phyloP scores from a whole-genome alignment of 169 alveolate species.

The Theileria parva region DNA sequence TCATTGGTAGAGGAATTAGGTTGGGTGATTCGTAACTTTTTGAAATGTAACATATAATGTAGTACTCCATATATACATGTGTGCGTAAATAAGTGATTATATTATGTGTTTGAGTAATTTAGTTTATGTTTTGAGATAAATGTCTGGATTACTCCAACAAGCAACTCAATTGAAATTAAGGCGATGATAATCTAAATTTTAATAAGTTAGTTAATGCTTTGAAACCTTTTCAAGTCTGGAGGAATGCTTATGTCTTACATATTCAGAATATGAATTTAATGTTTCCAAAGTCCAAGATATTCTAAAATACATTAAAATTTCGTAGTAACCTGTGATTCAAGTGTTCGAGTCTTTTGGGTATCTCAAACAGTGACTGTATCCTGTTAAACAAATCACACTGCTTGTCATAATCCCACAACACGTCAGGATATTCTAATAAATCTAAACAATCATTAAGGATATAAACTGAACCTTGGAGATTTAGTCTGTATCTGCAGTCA shows the following conservation, averaged over 20 bases:
- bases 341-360: conserved; percentile 69
- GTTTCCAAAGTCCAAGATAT: conserved; percentile 71
- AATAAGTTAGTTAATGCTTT: neutral
- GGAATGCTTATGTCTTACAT: conserved; percentile 72
- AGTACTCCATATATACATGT: neutral
- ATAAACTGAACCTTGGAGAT: conserved; percentile 24
- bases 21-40: conserved; percentile 66
- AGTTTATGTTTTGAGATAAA: neutral
- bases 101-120: conserved; percentile 11
- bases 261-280: conserved; percentile 72
- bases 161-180: conserved; percentile 69
- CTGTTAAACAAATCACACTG: conserved; percentile 63
- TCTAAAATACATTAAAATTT: conserved; percentile 25
- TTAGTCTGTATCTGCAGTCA: conserved; percentile 36
- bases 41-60: neutral
- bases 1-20: conserved; percentile 80
- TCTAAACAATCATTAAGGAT: conserved; percentile 16
- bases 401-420: conserved; percentile 72
- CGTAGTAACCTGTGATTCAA: conserved; percentile 46
- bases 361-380: conserved; percentile 57
- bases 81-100: too few relatives aligned
- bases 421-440: conserved; percentile 68
- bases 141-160: conserved; percentile 67
- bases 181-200: conserved; percentile 59
- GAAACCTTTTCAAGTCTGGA: conserved; percentile 67